These are phyloP conservation scores for Solanum sparsipilum DNA, from an alignment of 257 asterid genomes.

Conservation along the genomic window DNA sequence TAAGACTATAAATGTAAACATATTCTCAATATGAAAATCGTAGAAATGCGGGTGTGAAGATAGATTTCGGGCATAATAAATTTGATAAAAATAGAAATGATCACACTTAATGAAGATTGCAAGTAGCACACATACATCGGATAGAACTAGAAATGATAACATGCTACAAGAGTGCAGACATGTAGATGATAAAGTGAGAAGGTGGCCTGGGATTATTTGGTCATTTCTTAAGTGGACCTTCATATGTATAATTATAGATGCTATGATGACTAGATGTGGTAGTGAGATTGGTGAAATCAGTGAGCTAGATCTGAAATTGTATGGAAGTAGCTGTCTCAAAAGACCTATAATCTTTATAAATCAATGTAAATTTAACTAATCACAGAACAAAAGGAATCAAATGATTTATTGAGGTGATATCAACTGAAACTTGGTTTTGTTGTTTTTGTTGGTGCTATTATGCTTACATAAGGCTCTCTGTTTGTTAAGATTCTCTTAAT, in stretches of 20 bases:
- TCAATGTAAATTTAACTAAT: not conserved
- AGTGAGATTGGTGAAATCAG: not conserved
- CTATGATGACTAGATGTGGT: not conserved
- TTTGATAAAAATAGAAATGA: not conserved
- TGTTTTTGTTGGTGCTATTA: not conserved
- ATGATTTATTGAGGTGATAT: not conserved
- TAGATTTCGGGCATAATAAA: not conserved
- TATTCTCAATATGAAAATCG: not conserved
- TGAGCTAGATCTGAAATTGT: not conserved
- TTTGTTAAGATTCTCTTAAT: not conserved
- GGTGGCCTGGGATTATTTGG: not conserved
- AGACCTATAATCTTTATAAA: not conserved
- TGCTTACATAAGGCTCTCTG: not conserved
- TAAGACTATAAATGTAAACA: not conserved
- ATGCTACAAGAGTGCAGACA: not conserved
- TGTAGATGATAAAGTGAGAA: not conserved
- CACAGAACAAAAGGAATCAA: not conserved
- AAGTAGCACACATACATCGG: not conserved
- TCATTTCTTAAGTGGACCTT: not conserved
- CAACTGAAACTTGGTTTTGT: not conserved
- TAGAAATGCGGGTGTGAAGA: not conserved
- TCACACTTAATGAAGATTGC: not conserved
- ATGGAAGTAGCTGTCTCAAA: not conserved
- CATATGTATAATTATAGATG: not conserved
- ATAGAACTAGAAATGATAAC: not conserved